Evolutionary conservation across 1,284 basidiomycete species (phyloP), one percentile per base, ranked within the genome.

Genomic region (Heterobasidion annosum): DNA sequence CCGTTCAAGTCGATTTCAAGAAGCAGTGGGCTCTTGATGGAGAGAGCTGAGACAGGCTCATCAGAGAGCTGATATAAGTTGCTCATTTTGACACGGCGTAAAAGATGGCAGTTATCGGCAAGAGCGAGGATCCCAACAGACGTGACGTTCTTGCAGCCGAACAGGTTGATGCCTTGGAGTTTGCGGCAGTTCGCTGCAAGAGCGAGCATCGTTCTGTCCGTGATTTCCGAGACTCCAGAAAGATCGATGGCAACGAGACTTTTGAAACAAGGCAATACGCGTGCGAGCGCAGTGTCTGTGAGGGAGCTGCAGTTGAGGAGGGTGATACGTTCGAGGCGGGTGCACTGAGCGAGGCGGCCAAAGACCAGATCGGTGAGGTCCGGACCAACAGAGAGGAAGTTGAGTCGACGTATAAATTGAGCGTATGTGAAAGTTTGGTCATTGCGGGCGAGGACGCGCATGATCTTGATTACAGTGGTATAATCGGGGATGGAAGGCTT

Each of bases 1-100:
- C 85, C 79, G 63, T 93, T 88, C 59, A 99, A 81, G 70, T 99
- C 97, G 61, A 98, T 85, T 70, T 99, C 97, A 53, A 99, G 81
- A 16, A 99, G 78, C 40, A 94, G 78, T 0, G 92, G 90, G 65
- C 95, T 98, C 7, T 78, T 75, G 56, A 79, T 78, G n/a, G 91
- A 88, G 48, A 99, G 77, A 15, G 82, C 78, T 35, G 85, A 82
- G 57, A 99, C 77, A 12, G 93, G 79, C n/a, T 69, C 70, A 63
- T 96, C 91, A 0, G 94, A 93, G 56, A 98, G 70, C 37, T 77
- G 74, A 55, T 83, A 81, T 50, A 95, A 79, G 54, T 84, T 83
- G 61, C 83, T 86, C 48, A 98, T 76, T 68, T 98, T 98, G 68
- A 97, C 88, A 65, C 95, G 79, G 48, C 94, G 84, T 45, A 99